Evolutionary conservation across 352 stramenopile genomes (phyloP), one percentile per base, ranked within the genome.

Genomic region (Phytophthora ramorum): DNA sequence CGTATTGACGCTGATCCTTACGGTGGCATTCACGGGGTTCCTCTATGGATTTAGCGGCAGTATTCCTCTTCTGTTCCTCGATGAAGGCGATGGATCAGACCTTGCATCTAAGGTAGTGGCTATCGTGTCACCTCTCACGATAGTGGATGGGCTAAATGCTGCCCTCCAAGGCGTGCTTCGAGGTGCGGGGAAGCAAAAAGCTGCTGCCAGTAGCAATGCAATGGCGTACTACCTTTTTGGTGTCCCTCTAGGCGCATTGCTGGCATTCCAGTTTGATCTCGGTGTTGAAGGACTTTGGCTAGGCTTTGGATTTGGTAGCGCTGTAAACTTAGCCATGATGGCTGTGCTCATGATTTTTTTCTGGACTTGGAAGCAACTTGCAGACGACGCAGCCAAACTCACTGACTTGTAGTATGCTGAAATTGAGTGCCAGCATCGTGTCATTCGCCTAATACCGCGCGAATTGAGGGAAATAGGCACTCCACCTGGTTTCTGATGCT

Each of bases 171-270:
- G 82, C 12, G 74, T 92, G 26, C 87, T 91, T 69, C 76, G 82
- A 24, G 80, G 72, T 35, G 79, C 73, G n/a, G 16, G 86, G 87
- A 19, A 58, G 13, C 84, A 95, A 40, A 73, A 71, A 4, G 54
- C 79, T 26, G 77, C 69, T n/a, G 78, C 85, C 1, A 63, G 73
- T 20, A 67, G 76, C 3, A 92, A 89, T 52, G 75, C 78, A 6
- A 60, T 88, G 13, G 81, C 79, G 10, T 94, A 90, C 55, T 95
- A 93, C 53, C 53, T 69, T 4, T 73, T 87, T 2, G 83, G 85
- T 9, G 66, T 95, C 20, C 84, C 88, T 9, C 8, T 92, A 0
- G 85, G 72, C 0, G 77, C 78, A 7, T 38, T 87, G 8, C 58
- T 93, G 1, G 85, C 63, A 7, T 79, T 94, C 63, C 32, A 63